phyloP scores from a whole-genome alignment of 2,329 filamentous ascomycete species.

The Ascochyta fabae region DNA sequence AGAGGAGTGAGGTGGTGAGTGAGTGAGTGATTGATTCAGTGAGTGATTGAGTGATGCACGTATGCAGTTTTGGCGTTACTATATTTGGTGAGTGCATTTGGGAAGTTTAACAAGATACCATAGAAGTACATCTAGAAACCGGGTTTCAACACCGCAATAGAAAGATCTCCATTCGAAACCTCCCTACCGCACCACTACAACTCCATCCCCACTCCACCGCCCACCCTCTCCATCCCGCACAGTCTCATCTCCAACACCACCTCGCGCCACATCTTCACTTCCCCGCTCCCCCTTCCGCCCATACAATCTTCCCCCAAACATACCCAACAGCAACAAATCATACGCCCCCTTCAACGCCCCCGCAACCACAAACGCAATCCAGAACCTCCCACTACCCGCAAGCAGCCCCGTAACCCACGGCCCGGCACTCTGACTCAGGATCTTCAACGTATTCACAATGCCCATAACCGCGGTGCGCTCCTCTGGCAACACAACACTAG shows the following conservation, averaged over 20 bases:
- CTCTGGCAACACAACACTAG: constrained; percentile 40
- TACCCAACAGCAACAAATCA: constrained; percentile 43
- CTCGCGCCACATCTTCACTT: too few species aligned
- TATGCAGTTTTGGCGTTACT: too few species aligned
- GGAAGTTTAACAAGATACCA: constrained; percentile 11
- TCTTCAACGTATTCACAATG: constrained; percentile 49
- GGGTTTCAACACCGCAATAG: constrained; percentile 13
- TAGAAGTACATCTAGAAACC: background rate
- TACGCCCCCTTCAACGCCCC: constrained; percentile 46
- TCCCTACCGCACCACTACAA: background rate
- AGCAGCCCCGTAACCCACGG: constrained; percentile 47
- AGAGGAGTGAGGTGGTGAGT: background rate
- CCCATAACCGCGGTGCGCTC: constrained; percentile 51
- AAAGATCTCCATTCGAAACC: background rate
- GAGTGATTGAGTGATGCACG: background rate
- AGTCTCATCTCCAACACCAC: background rate
- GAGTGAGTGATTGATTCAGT: background rate
- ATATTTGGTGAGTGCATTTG: background rate
- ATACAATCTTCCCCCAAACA: constrained; percentile 42
- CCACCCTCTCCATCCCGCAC: background rate
- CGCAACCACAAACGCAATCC: constrained; percentile 50
- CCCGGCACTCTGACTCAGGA: constrained; percentile 43
- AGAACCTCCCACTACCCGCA: constrained; percentile 42
- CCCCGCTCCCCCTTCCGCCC: background rate
- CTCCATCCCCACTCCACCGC: background rate